A percentile compares a stretch with the other conserved stretches of the same genome.
Conservation (phyloP, 306 rosid genomes). For the Vigna unguiculata region DNA sequence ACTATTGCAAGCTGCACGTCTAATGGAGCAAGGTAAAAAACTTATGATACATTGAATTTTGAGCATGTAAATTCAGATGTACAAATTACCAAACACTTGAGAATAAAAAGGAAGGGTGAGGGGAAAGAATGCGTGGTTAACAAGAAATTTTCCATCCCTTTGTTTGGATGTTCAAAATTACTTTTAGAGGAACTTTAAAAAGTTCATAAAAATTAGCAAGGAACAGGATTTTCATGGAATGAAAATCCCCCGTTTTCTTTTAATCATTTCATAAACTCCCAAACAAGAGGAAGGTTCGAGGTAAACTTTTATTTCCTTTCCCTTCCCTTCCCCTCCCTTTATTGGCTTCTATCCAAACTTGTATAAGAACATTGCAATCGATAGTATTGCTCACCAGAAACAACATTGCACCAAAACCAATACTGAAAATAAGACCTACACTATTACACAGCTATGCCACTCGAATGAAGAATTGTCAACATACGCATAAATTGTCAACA, state of each 20-base stretch:
- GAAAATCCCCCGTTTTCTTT: conserved; percentile 5
- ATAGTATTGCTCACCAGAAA: background rate
- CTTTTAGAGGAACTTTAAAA: background rate
- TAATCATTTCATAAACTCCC: background rate
- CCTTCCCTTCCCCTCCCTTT: conserved; percentile 11
- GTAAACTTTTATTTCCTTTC: conserved; percentile 21
- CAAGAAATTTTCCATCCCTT: background rate
- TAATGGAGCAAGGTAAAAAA: background rate
- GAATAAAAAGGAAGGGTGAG: conserved; percentile 1
- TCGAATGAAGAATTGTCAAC: conserved; percentile 21
- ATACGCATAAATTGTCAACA: background rate
- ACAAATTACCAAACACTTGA: conserved; percentile 7
- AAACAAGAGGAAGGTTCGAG: background rate
- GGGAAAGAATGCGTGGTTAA: background rate
- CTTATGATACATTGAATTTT: background rate
- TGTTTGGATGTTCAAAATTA: background rate
- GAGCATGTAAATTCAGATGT: conserved; percentile 24
- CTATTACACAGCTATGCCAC: background rate
- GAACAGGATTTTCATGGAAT: background rate
- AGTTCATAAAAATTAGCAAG: background rate
- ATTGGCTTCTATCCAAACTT: conserved; percentile 1
- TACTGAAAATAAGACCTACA: background rate
- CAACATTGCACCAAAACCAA: conserved; percentile 22
- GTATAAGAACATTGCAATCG: background rate
- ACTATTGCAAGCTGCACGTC: conserved; percentile 32